These are phyloP conservation scores for Closterium sp. DNA, from an alignment of 139 green algal genomes.

Conservation along the genomic window DNA sequence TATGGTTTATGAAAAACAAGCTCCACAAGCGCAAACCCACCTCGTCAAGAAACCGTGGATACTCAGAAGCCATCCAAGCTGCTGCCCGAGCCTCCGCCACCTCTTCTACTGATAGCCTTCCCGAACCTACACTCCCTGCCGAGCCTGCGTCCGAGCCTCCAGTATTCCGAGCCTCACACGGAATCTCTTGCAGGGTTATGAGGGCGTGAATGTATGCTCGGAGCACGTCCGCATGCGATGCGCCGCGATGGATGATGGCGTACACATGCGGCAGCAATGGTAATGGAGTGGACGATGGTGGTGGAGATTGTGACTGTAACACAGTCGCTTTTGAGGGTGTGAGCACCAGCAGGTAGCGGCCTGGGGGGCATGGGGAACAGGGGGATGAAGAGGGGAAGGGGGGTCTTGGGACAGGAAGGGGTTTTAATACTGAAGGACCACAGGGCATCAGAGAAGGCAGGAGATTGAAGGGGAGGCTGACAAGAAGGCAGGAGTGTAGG, in stretches of 20 bases:
- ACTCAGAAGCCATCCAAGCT: not conserved
- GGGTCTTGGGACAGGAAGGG: not conserved
- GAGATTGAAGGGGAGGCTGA: not conserved
- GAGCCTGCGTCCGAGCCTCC: not conserved
- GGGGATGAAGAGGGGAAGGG: not conserved
- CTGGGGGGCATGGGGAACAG: not conserved
- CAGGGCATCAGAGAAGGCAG: not conserved
- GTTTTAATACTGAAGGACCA: not conserved
- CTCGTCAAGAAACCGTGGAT: not conserved
- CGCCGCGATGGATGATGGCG: not conserved
- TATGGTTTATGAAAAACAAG: not conserved
- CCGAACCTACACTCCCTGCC: not conserved
- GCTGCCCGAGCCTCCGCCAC: not conserved
- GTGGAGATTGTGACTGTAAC: not conserved
- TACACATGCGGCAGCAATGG: not conserved
- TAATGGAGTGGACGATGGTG: not conserved
- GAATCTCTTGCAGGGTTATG: not conserved
- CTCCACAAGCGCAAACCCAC: not conserved
- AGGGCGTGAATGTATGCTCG: not conserved
- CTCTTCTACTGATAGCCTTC: not conserved
- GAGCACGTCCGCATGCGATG: not conserved
- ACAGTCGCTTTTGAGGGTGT: not conserved
- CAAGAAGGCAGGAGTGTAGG: not conserved
- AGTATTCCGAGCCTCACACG: not conserved
- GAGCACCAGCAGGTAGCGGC: not conserved